phyloP scores from a whole-genome alignment of 2,329 filamentous ascomycete species.

The Aquanectria penicillioides region DNA sequence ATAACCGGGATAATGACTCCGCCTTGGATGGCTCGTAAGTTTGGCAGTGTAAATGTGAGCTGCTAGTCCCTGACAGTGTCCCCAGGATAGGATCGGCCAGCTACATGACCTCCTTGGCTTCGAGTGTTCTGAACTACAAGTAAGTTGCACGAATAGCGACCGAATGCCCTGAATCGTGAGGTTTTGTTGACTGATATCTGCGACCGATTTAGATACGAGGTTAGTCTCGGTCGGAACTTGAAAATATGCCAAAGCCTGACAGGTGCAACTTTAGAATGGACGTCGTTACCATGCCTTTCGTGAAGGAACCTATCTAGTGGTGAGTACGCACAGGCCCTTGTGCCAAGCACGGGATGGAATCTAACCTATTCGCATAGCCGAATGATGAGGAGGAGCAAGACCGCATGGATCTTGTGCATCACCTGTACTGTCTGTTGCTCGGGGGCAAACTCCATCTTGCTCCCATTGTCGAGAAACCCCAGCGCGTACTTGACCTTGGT shows the following conservation, averaged over 20 bases:
- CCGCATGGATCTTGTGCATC: conserved; percentile 22
- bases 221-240: no score
- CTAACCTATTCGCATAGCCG: neutral
- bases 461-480: conserved; percentile 5
- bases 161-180: no score
- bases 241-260: neutral
- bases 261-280: conserved; percentile 4
- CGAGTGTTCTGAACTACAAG: conserved; percentile 15
- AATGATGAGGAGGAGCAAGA: conserved; percentile 24
- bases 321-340: neutral
- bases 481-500: conserved; percentile 20
- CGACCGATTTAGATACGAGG: conserved; percentile 7
- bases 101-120: neutral
- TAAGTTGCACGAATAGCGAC: neutral
- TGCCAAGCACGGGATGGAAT: no score
- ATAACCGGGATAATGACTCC: conserved; percentile 1
- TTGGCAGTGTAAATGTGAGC: neutral
- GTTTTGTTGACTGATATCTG: neutral
- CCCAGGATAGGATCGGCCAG: neutral
- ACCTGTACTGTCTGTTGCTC: conserved; percentile 10
- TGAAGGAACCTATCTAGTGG: conserved; percentile 18
- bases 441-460: conserved; percentile 13
- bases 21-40: conserved; percentile 6
- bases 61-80: neutral
- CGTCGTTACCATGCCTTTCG: conserved; percentile 19